These are phyloP conservation scores for Trichoderma aggressivum DNA, from an alignment of 2,329 filamentous ascomycete genomes.

Conservation along the genomic window DNA sequence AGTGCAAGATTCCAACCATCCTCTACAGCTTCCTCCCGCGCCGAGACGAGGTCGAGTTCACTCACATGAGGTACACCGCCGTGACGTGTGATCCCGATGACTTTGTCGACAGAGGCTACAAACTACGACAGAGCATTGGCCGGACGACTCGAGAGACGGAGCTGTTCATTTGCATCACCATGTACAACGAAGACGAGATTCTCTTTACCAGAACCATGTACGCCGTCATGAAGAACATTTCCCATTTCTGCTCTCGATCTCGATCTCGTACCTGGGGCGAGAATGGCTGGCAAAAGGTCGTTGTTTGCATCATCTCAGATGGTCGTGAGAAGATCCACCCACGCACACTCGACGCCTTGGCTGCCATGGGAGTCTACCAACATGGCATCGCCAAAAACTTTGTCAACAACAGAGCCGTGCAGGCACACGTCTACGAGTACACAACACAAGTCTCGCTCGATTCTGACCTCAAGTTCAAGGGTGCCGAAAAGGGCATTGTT, in stretches of 20 bases:
- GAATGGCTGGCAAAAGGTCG: constrained; percentile 97
- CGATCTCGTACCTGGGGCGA: constrained; percentile 97
- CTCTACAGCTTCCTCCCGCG: constrained; percentile 94
- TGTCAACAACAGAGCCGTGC: constrained; percentile 93
- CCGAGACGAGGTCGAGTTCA: constrained; percentile 92
- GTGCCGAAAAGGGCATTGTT: constrained; percentile 97
- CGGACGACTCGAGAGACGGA: constrained; percentile 84
- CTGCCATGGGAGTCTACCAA: constrained; percentile 97
- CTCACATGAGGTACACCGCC: constrained; percentile 97
- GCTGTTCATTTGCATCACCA: constrained; percentile 93
- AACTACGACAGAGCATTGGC: constrained; percentile 86
- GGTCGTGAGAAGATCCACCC: constrained; percentile 88
- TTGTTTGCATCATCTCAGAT: constrained; percentile 94
- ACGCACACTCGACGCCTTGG: constrained; percentile 86
- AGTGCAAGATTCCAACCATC: constrained; percentile 99
- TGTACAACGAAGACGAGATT: constrained; percentile 99
- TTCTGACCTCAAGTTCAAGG: constrained; percentile 95
- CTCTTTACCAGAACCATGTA: constrained; percentile 98
- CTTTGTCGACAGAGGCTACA: constrained; percentile 84
- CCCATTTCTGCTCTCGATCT: constrained; percentile 88
- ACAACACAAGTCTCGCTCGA: constrained; percentile 97
- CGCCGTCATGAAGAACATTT: constrained; percentile 96
- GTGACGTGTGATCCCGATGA: constrained; percentile 98
- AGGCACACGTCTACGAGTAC: constrained; percentile 97
- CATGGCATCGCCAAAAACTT: constrained; percentile 98